phyloP scores from a whole-genome alignment of 73 alveolate species.

The Paramecium primaurelia region DNA sequence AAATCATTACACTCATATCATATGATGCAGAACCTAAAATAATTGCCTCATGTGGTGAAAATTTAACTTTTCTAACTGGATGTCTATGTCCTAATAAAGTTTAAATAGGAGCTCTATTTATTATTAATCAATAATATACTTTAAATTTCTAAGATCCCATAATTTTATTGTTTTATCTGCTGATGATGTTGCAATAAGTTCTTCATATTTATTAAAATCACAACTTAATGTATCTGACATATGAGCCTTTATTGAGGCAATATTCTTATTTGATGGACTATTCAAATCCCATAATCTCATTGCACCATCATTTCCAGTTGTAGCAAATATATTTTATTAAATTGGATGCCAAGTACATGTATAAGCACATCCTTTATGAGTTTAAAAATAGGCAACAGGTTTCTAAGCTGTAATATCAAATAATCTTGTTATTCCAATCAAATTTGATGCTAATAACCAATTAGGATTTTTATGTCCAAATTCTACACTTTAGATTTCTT shows the following conservation, averaged over 20 bases:
- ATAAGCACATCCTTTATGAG: slow-evolving; percentile 52
- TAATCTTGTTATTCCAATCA: slow-evolving; percentile 47
- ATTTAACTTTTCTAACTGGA: slow-evolving; percentile 88
- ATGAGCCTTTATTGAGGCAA: slow-evolving; percentile 85
- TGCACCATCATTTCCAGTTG: slow-evolving; percentile 86
- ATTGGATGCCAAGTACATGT: slow-evolving; percentile 65
- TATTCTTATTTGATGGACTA: slow-evolving; percentile 71
- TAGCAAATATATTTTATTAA: slow-evolving; percentile 64
- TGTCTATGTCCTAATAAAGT: slow-evolving; percentile 85
- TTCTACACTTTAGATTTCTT: slow-evolving; percentile 48
- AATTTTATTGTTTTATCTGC: slow-evolving; percentile 83
- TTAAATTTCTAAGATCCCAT: slow-evolving; percentile 72
- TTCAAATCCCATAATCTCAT: slow-evolving; percentile 91
- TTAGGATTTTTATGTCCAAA: slow-evolving; percentile 43
- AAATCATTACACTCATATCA: slow-evolving; percentile 91
- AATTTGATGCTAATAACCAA: slow-evolving; percentile 38
- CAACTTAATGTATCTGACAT: slow-evolving; percentile 80
- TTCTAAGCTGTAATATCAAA: slow-evolving; percentile 54
- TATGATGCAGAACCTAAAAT: slow-evolving; percentile 88
- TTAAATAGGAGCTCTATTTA: slow-evolving; percentile 68
- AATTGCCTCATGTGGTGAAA: slow-evolving; percentile 88
- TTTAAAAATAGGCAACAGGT: slow-evolving; percentile 24
- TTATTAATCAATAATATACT: slow-evolving; percentile 63
- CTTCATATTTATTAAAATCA: slow-evolving; percentile 93
- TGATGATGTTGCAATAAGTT: slow-evolving; percentile 86